Percentiles rank a stretch among this genome's conserved stretches.
Evolutionary conservation across 495 filamentous ascomycete genomes (phyloP).

Genomic region (Rostrohypoxylon terebratum): DNA sequence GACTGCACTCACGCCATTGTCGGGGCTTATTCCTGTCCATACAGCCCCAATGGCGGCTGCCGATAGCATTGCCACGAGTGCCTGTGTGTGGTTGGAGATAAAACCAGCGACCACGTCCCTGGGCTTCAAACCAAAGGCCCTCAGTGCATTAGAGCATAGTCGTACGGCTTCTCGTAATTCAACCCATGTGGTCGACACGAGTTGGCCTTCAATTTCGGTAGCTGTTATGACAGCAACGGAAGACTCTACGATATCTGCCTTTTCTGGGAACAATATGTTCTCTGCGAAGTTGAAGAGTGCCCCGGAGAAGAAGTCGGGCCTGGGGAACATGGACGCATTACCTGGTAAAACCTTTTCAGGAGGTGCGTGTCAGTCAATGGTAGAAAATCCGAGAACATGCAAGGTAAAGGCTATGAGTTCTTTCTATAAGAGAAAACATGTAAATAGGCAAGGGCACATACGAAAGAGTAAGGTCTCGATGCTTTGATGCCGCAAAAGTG

Average conservation of each 20-base stretch:
- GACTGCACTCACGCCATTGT: conserved; percentile 78
- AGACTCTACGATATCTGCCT: conserved; percentile 60
- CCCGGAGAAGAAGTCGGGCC: conserved; percentile 84
- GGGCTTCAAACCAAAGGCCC: conserved; percentile 71
- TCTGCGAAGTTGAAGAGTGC: conserved; percentile 89
- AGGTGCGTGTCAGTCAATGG: conserved; percentile 14
- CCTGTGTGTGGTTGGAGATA: conserved; percentile 86
- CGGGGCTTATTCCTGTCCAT: conserved; percentile 90
- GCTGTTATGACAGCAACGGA: conserved; percentile 78
- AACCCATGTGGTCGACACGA: conserved; percentile 78
- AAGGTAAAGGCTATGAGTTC: not conserved
- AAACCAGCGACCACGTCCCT: conserved; percentile 84
- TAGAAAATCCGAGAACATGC: not conserved
- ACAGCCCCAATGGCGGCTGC: conserved; percentile 83
- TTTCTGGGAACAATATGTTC: conserved; percentile 84
- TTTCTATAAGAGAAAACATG: conserved; percentile 20
- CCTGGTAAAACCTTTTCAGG: conserved; percentile 72
- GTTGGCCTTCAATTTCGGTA: conserved; percentile 73
- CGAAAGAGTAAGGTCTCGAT: conserved; percentile 70
- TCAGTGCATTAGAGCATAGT: conserved; percentile 76
- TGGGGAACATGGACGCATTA: conserved; percentile 79
- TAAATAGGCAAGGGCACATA: conserved; percentile 50
- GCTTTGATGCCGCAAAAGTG: conserved; percentile 78
- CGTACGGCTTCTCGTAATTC: conserved; percentile 82
- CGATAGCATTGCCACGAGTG: conserved; percentile 88